phyloP scores from a whole-genome alignment of 768 basidiomycete genomes.

The Strobilomyces echinocephalus region DNA sequence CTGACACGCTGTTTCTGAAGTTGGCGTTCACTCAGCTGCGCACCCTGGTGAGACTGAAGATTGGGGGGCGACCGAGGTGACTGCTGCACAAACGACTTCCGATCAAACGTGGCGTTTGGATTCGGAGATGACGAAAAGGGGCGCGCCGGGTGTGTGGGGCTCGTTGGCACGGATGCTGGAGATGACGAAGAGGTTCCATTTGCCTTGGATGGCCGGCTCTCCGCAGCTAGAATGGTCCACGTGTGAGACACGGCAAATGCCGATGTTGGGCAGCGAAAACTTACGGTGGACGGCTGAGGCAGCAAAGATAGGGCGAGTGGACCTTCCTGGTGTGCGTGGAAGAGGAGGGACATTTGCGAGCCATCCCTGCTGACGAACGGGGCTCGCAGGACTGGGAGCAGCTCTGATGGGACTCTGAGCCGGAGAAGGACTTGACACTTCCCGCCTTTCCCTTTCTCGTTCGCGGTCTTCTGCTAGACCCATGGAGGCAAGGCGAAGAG shows the following conservation, averaged over 20 bases:
- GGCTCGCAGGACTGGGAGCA: conserved; percentile 7
- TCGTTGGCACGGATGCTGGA: conserved; percentile 21
- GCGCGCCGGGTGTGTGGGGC: conserved; percentile 14
- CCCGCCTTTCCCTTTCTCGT: conserved; percentile 12
- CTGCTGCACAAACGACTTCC: conserved; percentile 15
- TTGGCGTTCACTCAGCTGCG: conserved; percentile 24
- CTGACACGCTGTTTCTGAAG: conserved; percentile 21
- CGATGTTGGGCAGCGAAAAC: background rate
- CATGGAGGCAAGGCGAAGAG: conserved; percentile 32
- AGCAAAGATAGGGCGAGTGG: conserved; percentile 12
- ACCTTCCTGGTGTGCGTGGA: conserved; percentile 22
- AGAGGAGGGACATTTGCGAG: conserved; percentile 26
- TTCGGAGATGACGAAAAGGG: conserved; percentile 20
- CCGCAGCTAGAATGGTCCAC: background rate
- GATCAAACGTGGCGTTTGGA: conserved; percentile 18
- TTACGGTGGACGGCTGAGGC: conserved; percentile 11
- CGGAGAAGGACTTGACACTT: background rate
- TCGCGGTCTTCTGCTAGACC: conserved; percentile 21
- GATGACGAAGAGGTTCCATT: conserved; percentile 11
- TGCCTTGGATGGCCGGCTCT: conserved; percentile 6
- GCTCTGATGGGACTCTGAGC: conserved; percentile 15
- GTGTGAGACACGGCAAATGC: conserved; percentile 5
- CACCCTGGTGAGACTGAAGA: conserved; percentile 10
- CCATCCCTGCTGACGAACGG: conserved; percentile 19
- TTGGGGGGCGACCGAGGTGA: conserved; percentile 10